Evolutionary conservation across 2,329 filamentous ascomycete genomes (phyloP).

Genomic region (Shiraia sp.): DNA sequence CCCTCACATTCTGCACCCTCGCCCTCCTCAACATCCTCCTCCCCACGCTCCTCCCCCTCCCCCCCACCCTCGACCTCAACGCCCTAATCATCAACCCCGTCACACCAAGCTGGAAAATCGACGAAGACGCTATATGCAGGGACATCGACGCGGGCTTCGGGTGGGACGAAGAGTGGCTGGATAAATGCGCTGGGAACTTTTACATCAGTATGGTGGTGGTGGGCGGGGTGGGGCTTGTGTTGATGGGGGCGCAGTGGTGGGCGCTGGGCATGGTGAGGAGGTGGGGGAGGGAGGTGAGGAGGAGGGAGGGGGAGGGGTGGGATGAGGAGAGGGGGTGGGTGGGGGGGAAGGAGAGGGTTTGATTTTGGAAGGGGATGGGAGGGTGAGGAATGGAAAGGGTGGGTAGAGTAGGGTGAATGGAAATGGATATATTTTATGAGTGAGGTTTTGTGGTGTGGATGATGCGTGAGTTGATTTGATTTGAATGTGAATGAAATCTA

Average conservation of each 20-base stretch:
- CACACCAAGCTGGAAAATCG: constrained; percentile 24
- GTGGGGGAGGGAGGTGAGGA: constrained; percentile 26
- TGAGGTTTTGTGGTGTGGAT: not conserved
- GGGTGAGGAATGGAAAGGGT: constrained; percentile 3
- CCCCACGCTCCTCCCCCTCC: constrained; percentile 31
- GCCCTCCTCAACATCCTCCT: constrained; percentile 29
- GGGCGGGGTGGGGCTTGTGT: constrained; percentile 23
- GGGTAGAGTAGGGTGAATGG: no score
- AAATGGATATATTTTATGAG: no score
- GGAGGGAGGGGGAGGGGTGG: constrained; percentile 12
- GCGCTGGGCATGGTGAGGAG: constrained; percentile 29
- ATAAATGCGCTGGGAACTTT: constrained; percentile 33
- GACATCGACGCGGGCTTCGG: constrained; percentile 33
- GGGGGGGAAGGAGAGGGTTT: constrained; percentile 12
- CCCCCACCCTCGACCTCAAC: constrained; percentile 28
- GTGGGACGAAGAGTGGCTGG: constrained; percentile 33
- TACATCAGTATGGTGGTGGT: constrained; percentile 24
- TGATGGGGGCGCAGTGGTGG: constrained; percentile 43
- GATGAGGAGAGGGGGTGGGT: constrained; percentile 1
- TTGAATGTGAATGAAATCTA: no score
- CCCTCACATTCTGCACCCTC: constrained; percentile 32
- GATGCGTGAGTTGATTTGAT: no score
- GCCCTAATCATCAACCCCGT: constrained; percentile 23
- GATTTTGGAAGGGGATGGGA: constrained; percentile 1
- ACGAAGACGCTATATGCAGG: constrained; percentile 26